Evolutionary conservation across 73 alveolate species (phyloP).

Genomic region (Paramecium primaurelia): DNA sequence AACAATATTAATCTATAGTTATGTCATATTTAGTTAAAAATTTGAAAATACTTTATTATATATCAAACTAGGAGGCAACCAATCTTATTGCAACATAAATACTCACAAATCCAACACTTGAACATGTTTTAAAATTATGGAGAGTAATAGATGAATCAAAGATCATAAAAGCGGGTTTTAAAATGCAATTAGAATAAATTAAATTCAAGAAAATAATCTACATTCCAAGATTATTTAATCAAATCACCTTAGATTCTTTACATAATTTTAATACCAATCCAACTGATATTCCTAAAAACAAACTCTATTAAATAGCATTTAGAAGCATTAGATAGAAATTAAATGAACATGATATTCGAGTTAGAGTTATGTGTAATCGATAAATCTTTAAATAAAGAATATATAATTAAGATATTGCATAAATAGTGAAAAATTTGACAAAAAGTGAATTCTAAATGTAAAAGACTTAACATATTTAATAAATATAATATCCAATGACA

Average conservation of each 20-base stretch:
- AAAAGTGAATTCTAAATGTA: neutral
- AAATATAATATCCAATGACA: neutral
- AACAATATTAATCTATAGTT: neutral
- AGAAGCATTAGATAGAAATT: neutral
- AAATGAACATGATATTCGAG: neutral
- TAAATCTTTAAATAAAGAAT: neutral
- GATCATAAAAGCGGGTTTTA: neutral
- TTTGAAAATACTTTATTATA: neutral
- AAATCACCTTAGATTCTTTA: neutral
- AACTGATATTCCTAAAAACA: neutral
- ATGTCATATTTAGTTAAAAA: neutral
- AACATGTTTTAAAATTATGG: neutral
- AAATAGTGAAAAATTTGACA: neutral
- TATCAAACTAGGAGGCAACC: neutral
- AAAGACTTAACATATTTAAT: neutral
- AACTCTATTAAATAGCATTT: neutral
- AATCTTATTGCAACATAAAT: neutral
- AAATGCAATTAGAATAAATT: neutral
- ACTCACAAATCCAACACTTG: neutral
- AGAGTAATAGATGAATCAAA: slow-evolving; percentile 36
- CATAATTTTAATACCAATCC: neutral
- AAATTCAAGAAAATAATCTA: neutral
- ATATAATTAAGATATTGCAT: neutral
- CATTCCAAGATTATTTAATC: neutral
- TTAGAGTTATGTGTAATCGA: neutral